These are phyloP conservation scores for Euphorbia neoarborescens DNA, from an alignment of 441 rosid species.

Conservation along the genomic window DNA sequence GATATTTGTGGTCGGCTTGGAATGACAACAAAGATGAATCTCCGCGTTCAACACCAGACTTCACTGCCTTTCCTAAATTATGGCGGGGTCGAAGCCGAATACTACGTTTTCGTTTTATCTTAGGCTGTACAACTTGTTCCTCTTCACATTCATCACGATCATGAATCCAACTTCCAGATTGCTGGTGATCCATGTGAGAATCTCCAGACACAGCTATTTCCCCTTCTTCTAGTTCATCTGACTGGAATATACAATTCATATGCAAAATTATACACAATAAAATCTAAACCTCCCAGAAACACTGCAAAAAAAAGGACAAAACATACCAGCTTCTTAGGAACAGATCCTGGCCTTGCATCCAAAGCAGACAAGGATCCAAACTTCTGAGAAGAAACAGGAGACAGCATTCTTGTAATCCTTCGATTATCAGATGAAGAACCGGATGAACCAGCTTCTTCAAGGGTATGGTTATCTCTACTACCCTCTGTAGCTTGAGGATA, in stretches of 20 bases:
- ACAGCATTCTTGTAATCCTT: slow-evolving; percentile 52
- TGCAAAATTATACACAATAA: slow-evolving; percentile 18
- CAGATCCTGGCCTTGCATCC: slow-evolving; percentile 85
- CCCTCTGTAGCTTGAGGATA: slow-evolving; percentile 50
- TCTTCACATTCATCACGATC: slow-evolving; percentile 96
- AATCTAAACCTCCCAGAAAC: slow-evolving; percentile 14
- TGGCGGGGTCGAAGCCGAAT: slow-evolving; percentile 87
- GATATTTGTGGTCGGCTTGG: slow-evolving; percentile 57
- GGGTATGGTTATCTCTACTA: slow-evolving; percentile 39
- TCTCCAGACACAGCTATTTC: slow-evolving; percentile 92
- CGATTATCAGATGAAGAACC: slow-evolving; percentile 81
- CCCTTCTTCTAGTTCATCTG: slow-evolving; percentile 94
- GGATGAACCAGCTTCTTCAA: slow-evolving; percentile 72
- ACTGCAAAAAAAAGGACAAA: slow-evolving; percentile 21
- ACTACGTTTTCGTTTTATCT: slow-evolving; percentile 89
- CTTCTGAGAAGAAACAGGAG: slow-evolving; percentile 90
- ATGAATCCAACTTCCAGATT: slow-evolving; percentile 92
- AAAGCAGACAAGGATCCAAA: slow-evolving; percentile 95
- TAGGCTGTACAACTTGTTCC: slow-evolving; percentile 97
- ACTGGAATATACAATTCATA: slow-evolving; percentile 38
- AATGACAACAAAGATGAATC: slow-evolving; percentile 45
- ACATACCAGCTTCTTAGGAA: slow-evolving; percentile 70
- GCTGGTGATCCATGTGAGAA: slow-evolving; percentile 82
- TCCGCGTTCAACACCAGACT: slow-evolving; percentile 43
- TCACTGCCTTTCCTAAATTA: slow-evolving; percentile 57